Percentiles rank a stretch among this genome's conserved stretches.
These are phyloP conservation scores for Ilex aquifolium DNA, from an alignment of 257 asterid genomes.

Conservation along the genomic window DNA sequence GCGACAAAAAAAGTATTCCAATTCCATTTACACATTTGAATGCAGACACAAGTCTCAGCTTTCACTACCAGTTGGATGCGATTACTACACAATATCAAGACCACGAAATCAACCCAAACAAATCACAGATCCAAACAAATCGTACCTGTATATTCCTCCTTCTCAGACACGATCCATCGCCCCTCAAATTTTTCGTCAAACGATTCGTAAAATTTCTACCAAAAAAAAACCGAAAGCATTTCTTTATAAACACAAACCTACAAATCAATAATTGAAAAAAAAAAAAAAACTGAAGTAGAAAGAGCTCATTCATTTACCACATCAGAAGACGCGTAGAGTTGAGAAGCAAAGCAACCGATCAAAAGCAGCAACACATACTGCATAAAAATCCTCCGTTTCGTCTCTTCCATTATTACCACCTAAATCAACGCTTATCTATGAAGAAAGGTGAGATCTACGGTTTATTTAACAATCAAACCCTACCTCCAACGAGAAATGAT, in stretches of 20 bases:
- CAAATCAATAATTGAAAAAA: not conserved
- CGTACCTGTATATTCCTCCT: slow-evolving; percentile 70
- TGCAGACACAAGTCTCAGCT: not conserved
- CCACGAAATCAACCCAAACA: too few relatives aligned
- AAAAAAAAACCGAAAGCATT: slow-evolving; percentile 3
- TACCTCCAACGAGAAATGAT: not conserved
- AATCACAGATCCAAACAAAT: not conserved
- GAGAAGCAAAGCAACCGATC: slow-evolving; percentile 53
- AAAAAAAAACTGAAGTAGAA: not conserved
- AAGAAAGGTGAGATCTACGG: too few relatives aligned
- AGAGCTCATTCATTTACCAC: slow-evolving; percentile 32
- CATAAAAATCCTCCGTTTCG: slow-evolving; percentile 46
- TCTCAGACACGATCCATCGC: slow-evolving; percentile 72
- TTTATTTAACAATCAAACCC: not conserved
- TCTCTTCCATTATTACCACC: slow-evolving; percentile 33
- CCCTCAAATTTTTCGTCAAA: slow-evolving; percentile 80
- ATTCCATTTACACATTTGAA: not conserved
- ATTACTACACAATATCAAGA: not conserved
- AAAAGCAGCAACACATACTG: slow-evolving; percentile 42
- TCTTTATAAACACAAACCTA: slow-evolving; percentile 1
- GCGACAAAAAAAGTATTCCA: not conserved
- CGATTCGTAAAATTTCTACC: slow-evolving; percentile 70
- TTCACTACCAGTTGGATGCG: not conserved
- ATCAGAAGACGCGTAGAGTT: slow-evolving; percentile 64
- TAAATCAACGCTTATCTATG: not conserved